Base-by-base conservation (phyloP, 306 rosid genomes). In the Prunus kanzakura region DNA sequence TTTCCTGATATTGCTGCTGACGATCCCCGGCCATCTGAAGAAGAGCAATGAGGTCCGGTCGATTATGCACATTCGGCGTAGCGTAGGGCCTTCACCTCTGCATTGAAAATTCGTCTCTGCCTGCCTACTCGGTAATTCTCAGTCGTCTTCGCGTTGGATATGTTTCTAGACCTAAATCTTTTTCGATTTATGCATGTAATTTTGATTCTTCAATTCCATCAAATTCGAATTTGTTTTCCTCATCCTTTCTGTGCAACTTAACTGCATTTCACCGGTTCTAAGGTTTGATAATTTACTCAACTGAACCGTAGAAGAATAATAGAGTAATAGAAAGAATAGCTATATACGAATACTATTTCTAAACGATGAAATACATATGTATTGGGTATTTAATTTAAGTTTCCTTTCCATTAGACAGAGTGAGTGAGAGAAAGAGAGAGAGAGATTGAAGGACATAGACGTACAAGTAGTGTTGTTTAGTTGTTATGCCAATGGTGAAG, bases 1-100 rank as follows among this genome's bases (percentile, higher is more conserved):
- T 62, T 62, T 11, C 29, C 63, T 29, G n/a, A 22, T 58, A 29
- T 6, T 22, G 23, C 29, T 27, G 38, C 66, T 27, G 66, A 61
- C 41, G 43, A 27, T 62, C 71, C 16, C 32, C 51, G 52, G 30
- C 14, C 57, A 46, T 47, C 72, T 68, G 72, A 69, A 6, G 27
- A 51, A 19, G 29, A 69, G 64, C 30, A 71, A n/a, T 71, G 75
- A 46, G 72, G 35, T 67, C 62, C 11, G 12, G 68, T 10, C 68
- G 68, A 16, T 32, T 16, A 64, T 19, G 11, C 46, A 64, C 68
- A 18, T 32, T 64, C 12, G 23, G 18, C 68, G 46, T 27, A 16
- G n/a, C 38, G 8, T 32, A 32, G 38, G 57, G 68, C 23, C 68
- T 16, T 64, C 18, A 10, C 23, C 41, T 64, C 22, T 3, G 45